Evolutionary conservation across 2,329 filamentous ascomycete genomes (phyloP), one percentile per base, ranked within the genome.

Genomic region (Alternaria triticimaculans): DNA sequence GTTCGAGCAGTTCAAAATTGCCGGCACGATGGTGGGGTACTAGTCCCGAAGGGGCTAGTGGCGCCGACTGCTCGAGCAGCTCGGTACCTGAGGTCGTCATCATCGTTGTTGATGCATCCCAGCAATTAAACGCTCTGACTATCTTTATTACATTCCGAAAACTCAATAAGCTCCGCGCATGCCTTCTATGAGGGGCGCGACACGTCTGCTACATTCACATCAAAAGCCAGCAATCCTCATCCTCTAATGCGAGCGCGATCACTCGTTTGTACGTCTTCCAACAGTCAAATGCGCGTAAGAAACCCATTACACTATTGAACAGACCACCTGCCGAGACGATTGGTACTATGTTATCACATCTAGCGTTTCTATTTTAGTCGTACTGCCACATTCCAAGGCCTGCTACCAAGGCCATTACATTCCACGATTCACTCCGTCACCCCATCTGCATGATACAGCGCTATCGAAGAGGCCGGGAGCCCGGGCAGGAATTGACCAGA

Each of bases 1-100:
- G 55, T 50, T 50, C 43, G 55, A 30, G 30, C n/a, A 26, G 50
- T 49, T 61, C 60, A 62, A 62, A 62, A 62, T 62, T 62, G 59
- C 45, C 45, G 59, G 33, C 54, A 49, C 60, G 41, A 54, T 54
- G 15, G 60, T 62, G 54, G 60, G 60, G 15, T 43, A 33, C 60
- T 59, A 62, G 44, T 10, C 65, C 43, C 1, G 3, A 63, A 44
- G 14, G 2, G 54, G 63, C 7, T 66, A 48, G 57, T 18, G 11
- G 25, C 55, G 46, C 63, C 55, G 54, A 63, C 14, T 23, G 33
- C 56, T 59, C 45, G 30, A 25, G 33, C 7, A 12, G 21, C 7
- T 25, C 25, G 30, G 18, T 18, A 26, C 25, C n/a, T 55, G 23
- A 20, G n/a, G 5, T 44, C 33, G 20, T 55, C 21, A 14, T 6